These are phyloP conservation scores for Xylaria sp. DNA, from an alignment of 2,329 filamentous ascomycete species.

Conservation along the genomic window DNA sequence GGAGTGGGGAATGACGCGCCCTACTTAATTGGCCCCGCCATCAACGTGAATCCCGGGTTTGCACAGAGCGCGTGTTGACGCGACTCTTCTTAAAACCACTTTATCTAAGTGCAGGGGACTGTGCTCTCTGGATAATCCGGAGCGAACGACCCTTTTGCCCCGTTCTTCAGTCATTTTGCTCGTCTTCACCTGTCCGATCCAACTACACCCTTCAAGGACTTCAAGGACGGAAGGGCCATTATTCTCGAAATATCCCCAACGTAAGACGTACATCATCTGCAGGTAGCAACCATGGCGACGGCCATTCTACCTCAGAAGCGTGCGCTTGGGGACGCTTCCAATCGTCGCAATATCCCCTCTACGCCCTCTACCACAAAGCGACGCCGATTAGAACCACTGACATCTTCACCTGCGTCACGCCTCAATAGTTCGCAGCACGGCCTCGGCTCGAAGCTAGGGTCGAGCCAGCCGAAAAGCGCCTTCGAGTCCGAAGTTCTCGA, in stretches of 20 bases:
- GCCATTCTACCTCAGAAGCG: slow-evolving; percentile 71
- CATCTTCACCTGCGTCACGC: slow-evolving; percentile 60
- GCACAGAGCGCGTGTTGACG: slow-evolving; percentile 33
- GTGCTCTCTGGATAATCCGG: neutral
- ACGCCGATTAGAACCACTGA: slow-evolving; percentile 73
- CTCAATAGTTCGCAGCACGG: slow-evolving; percentile 68
- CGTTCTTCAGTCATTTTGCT: slow-evolving; percentile 9
- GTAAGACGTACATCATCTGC: neutral
- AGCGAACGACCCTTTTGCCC: neutral
- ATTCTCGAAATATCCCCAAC: neutral
- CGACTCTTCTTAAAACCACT: slow-evolving; percentile 34
- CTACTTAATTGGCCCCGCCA: slow-evolving; percentile 29
- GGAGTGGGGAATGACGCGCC: slow-evolving; percentile 10
- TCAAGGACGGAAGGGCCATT: neutral
- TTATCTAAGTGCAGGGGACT: slow-evolving; percentile 13
- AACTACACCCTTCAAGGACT: neutral
- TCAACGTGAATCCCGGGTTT: slow-evolving; percentile 27
- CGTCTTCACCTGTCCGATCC: too few relatives aligned
- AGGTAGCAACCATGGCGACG: slow-evolving; percentile 51
- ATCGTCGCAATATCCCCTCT: slow-evolving; percentile 65
- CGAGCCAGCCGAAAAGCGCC: slow-evolving; percentile 82
- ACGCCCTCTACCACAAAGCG: slow-evolving; percentile 73
- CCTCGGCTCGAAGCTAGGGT: slow-evolving; percentile 67
- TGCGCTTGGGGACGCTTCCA: slow-evolving; percentile 71
- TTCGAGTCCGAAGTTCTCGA: slow-evolving; percentile 95